Base-by-base conservation (phyloP, 495 filamentous ascomycete genomes). In the Hypoxylon lenormandii region DNA sequence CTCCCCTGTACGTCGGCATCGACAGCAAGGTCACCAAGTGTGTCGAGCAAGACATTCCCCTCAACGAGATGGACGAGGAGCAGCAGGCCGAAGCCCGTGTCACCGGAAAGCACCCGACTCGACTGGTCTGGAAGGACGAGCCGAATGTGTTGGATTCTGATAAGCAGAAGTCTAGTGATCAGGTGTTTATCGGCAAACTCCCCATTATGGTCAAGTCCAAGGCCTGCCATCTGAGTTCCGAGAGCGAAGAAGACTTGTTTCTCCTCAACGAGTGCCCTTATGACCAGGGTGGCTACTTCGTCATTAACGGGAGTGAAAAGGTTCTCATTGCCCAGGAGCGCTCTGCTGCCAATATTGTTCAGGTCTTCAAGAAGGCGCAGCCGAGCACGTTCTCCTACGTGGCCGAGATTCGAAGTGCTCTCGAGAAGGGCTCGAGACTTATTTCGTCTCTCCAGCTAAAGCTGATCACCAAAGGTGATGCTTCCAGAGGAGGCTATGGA, bases 231-330 rank as follows among this genome's bases (percentile, higher is more conserved):
- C 80, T 99, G 65, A 90, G 90, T 71, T 88, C 90, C 60, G 84
- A 94, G 70, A 85, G 84, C 51, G 94, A 97, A 62, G 87, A 92
- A 53, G 87, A 89, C 15, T 84, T 98, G 1, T 97, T 94, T 73
- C 82, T 88, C 10, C 88, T 92, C 78, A 94, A 94, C 74, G 95
- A 99, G 79, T 99, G 95, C 59, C 95, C 96, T 0, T 98, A 96
- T 77, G 95, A 99, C 74, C 94, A 95, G 68, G 95, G 95, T 49
- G 95, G 95, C 59, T 99, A 99, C 70, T 99, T 99, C 77, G 90
- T 99, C 64, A 98, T 99, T 81, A 99, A 98, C 80, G 95, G 95
- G n/a, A 95, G 92, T 76, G 95, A 99, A 77, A 99, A 99, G 85
- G 95, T 99, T 18, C 78, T 99, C 63, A 98, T 99, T 64, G 96